These are phyloP conservation scores for Liriodendron chinense DNA, from an alignment of 164 flowering plant genomes.

Conservation along the genomic window DNA sequence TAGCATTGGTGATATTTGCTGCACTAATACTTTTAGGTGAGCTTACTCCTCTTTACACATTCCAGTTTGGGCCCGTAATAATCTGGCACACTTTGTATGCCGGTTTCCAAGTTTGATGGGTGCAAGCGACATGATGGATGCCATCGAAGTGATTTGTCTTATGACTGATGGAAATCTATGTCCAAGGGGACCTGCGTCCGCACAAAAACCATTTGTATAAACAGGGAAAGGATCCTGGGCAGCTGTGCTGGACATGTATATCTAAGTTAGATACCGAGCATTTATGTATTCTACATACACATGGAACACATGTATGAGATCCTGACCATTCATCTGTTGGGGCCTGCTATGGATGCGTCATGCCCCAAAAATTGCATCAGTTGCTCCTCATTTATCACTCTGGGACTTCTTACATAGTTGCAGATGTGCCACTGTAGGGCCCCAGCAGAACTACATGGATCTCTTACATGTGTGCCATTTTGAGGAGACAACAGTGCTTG, in stretches of 20 bases:
- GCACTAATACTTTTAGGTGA: slow-evolving; percentile 20
- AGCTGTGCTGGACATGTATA: neutral
- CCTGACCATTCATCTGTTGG: neutral
- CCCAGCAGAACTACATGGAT: neutral
- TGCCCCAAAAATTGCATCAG: neutral
- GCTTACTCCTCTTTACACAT: neutral
- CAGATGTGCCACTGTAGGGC: neutral
- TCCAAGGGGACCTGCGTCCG: neutral
- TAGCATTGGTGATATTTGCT: slow-evolving; percentile 12
- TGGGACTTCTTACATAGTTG: neutral
- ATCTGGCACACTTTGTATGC: neutral
- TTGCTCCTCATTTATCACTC: neutral
- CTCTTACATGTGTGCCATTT: neutral
- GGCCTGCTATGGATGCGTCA: neutral
- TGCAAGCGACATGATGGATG: neutral
- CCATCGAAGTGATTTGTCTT: neutral
- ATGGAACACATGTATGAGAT: neutral
- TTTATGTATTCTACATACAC: neutral
- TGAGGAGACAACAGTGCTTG: neutral
- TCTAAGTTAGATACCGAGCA: neutral
- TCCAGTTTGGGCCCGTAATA: neutral
- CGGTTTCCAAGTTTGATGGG: neutral
- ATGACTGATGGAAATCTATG: neutral
- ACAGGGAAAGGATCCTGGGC: neutral
- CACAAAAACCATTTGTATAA: neutral